These are phyloP conservation scores for Symbiotaphrina buchneri DNA, from an alignment of 495 filamentous ascomycete species.

Conservation along the genomic window DNA sequence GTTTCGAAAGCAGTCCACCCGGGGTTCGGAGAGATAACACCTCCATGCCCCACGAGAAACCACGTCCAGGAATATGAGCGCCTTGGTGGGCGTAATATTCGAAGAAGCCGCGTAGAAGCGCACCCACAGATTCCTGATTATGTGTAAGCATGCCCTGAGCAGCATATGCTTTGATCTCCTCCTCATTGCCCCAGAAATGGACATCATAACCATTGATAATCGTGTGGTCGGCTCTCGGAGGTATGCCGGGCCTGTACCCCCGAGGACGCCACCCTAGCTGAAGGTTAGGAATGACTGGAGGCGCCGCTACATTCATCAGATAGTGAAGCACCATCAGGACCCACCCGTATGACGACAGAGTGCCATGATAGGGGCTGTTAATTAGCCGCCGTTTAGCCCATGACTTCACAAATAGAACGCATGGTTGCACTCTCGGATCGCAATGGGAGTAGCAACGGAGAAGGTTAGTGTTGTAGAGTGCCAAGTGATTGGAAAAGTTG, in stretches of 20 bases:
- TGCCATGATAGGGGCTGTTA: slow-evolving; percentile 62
- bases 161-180: slow-evolving; percentile 30
- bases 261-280: slow-evolving; percentile 22
- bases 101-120: slow-evolving; percentile 54
- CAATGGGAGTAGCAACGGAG: slow-evolving; percentile 55
- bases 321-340: slow-evolving; percentile 90
- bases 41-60: slow-evolving; percentile 49
- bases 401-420: slow-evolving; percentile 61
- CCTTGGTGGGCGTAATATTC: slow-evolving; percentile 46
- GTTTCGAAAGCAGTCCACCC: slow-evolving; percentile 44
- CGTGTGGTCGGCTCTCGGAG: slow-evolving; percentile 10
- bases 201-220: slow-evolving; percentile 30
- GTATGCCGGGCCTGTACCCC: slow-evolving; percentile 12
- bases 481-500: slow-evolving; percentile 62
- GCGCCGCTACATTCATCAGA: slow-evolving; percentile 51
- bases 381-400: slow-evolving; percentile 68
- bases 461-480: slow-evolving; percentile 55
- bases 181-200: slow-evolving; percentile 45
- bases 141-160: slow-evolving; percentile 24
- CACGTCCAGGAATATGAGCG: slow-evolving; percentile 16
- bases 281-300: slow-evolving; percentile 62
- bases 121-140: slow-evolving; percentile 37
- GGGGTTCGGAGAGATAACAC: slow-evolving; percentile 48
- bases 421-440: slow-evolving; percentile 46
- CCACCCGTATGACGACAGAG: slow-evolving; percentile 68